These are phyloP conservation scores for Paramyrothecium sp. DNA, from an alignment of 2,329 filamentous ascomycete species.

Conservation along the genomic window DNA sequence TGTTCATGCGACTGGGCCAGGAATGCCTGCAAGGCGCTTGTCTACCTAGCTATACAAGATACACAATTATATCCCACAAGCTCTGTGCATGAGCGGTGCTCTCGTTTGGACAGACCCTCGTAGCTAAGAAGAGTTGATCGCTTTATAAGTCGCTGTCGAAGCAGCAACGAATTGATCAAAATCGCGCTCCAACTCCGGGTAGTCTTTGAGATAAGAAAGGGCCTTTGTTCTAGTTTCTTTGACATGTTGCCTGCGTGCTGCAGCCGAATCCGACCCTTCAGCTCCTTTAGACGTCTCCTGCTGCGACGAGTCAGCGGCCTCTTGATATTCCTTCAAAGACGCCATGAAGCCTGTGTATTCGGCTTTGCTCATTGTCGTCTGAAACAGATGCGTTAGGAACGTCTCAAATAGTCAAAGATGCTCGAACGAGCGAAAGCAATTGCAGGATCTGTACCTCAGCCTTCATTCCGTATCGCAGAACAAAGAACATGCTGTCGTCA, in stretches of 20 bases:
- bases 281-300: slow-evolving; percentile 2
- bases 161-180: slow-evolving; percentile 21
- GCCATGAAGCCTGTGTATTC: slow-evolving; percentile 22
- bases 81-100: too few relatives aligned
- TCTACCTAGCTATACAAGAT: too few relatives aligned
- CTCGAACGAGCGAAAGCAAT: background rate
- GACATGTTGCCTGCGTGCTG: slow-evolving; percentile 8
- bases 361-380: slow-evolving; percentile 20
- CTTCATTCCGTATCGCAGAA: slow-evolving; percentile 19
- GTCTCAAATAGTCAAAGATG: background rate
- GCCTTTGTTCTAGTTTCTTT: slow-evolving; percentile 17
- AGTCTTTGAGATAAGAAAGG: slow-evolving; percentile 20
- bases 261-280: slow-evolving; percentile 2
- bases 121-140: background rate
- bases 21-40: background rate
- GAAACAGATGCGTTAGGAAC: background rate
- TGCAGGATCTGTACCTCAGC: slow-evolving; percentile 16
- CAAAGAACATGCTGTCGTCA: slow-evolving; percentile 26
- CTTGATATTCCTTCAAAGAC: slow-evolving; percentile 11
- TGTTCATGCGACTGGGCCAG: too few relatives aligned
- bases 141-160: slow-evolving; percentile 6
- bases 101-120: background rate
- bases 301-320: slow-evolving; percentile 8
- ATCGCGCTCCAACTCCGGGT: slow-evolving; percentile 22
- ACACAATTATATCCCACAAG: too few relatives aligned